Conservation (phyloP, 2,329 filamentous ascomycete genomes). For the Pseudocercospora fijiensis region DNA sequence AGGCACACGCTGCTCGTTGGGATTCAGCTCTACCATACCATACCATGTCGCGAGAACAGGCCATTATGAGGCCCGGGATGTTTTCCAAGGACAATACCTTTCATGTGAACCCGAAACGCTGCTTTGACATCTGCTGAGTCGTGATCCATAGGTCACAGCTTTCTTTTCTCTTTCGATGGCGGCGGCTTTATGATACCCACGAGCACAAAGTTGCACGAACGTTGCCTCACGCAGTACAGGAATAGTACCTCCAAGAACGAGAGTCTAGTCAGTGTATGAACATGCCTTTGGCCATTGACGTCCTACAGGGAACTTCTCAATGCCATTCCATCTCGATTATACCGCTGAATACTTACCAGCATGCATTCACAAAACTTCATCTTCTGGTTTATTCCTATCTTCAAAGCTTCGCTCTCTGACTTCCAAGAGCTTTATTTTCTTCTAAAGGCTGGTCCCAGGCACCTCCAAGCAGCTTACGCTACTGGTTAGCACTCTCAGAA, state of each 20-base stretch:
- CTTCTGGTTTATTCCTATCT: neutral
- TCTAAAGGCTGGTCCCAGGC: slow-evolving; percentile 4
- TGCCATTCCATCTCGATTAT: neutral
- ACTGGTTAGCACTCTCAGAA: neutral
- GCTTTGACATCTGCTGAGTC: neutral
- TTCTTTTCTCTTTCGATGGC: neutral
- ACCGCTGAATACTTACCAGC: neutral
- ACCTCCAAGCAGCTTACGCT: slow-evolving; percentile 1
- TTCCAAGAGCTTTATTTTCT: neutral
- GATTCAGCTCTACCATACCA: neutral
- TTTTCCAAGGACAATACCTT: neutral
- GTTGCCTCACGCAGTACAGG: neutral
- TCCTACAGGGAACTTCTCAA: neutral
- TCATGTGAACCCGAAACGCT: neutral
- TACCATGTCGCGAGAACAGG: neutral
- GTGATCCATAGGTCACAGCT: neutral
- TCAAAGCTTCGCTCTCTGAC: neutral
- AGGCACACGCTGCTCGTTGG: slow-evolving; percentile 4
- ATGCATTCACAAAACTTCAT: neutral
- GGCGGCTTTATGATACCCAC: slow-evolving; percentile 4
- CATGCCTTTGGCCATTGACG: neutral
- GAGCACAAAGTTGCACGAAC: neutral
- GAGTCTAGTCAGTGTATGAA: no score
- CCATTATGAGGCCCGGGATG: neutral
- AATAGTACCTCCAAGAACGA: neutral